These are phyloP conservation scores for Bidens hawaiensis DNA, from an alignment of 140 eudicot genomes.

Conservation along the genomic window DNA sequence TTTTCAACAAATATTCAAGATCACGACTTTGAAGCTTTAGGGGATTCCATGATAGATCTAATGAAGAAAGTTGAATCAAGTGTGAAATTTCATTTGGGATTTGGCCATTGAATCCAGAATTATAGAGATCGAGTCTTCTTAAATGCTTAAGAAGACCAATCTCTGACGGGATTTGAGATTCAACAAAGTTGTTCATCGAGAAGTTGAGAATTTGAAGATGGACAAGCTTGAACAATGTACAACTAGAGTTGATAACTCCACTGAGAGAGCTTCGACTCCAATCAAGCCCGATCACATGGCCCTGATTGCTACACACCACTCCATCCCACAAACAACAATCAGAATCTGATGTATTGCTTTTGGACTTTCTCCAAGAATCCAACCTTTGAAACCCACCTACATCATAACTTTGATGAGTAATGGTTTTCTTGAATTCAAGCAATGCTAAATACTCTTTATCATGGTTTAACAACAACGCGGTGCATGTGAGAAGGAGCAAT, in stretches of 20 bases:
- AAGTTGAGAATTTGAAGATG: too few species aligned
- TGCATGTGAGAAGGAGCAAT: background rate
- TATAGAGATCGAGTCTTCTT: slow-evolving; percentile 17
- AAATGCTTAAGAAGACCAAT: slow-evolving; percentile 13
- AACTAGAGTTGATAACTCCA: slow-evolving; percentile 22
- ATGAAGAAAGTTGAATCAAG: too few species aligned
- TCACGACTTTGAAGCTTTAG: too few species aligned
- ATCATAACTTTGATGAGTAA: background rate
- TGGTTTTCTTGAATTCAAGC: slow-evolving; percentile 24
- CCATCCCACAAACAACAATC: slow-evolving; percentile 44
- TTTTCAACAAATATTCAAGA: too few species aligned
- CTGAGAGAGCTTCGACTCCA: slow-evolving; percentile 21
- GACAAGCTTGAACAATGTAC: too few species aligned
- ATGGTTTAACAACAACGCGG: background rate
- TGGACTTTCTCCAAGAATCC: slow-evolving; percentile 17
- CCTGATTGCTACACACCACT: slow-evolving; percentile 16
- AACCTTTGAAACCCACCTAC: slow-evolving; percentile 6
- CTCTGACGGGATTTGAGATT: slow-evolving; percentile 25
- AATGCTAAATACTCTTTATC: slow-evolving; percentile 28
- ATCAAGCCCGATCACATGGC: slow-evolving; percentile 34
- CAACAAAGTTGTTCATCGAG: slow-evolving; percentile 28
- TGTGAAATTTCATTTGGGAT: slow-evolving; percentile 18
- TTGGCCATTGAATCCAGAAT: slow-evolving; percentile 11
- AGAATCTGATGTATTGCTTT: background rate
- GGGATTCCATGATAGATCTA: too few species aligned